Base-by-base conservation (phyloP, 768 basidiomycete species). In the Rhodotorula sphaerocarpa region DNA sequence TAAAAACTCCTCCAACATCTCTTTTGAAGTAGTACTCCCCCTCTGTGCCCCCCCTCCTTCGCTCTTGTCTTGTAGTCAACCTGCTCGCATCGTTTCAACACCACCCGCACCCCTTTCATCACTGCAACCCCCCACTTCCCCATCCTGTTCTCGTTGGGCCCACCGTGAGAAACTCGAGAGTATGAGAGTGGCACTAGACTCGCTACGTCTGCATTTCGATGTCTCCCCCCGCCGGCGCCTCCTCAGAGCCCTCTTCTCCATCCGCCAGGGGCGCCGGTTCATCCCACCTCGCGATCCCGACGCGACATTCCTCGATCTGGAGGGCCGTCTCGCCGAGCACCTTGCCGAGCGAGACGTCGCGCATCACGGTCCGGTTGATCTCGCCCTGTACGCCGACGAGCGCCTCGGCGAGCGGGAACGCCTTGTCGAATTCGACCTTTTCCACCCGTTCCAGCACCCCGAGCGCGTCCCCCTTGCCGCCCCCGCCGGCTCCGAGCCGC, bases 301-400 rank as follows among this genome's bases (percentile, higher is more conserved):
- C 12, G 41, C 57, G 3, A 27, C 41, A 51, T 14, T 43, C 30
- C 57, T 57, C 55, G 11, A 65, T 46, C 18, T 48, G 43, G 23
- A 23, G 46, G 7, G 57, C 45, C n/a, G 62, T 53, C 55, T 66
- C 68, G 5, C 51, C 58, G 16, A 69, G 46, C 23, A 66, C 50
- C 52, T 63, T 65, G 33, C 68, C 64, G 43, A 69, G 45, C 23
- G 54, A 55, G 18, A 55, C 56, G 34, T 69, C 64, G 50, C 61
- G 50, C 57, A 69, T 36, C n/a, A 55, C 50, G 27, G 53, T 69
- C 42, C 11, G 39, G 31, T 64, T 21, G 25, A 69, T 23, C 28
- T 20, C 23, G 12, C 47, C 50, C 47, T 61, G 44, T 7, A 71
- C 16, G 18, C 28, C n/a, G 15, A 55, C 16, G 15, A 71, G 36